Evolutionary conservation across 352 stramenopile species (phyloP).

Genomic region (Globisporangium abappressorium): DNA sequence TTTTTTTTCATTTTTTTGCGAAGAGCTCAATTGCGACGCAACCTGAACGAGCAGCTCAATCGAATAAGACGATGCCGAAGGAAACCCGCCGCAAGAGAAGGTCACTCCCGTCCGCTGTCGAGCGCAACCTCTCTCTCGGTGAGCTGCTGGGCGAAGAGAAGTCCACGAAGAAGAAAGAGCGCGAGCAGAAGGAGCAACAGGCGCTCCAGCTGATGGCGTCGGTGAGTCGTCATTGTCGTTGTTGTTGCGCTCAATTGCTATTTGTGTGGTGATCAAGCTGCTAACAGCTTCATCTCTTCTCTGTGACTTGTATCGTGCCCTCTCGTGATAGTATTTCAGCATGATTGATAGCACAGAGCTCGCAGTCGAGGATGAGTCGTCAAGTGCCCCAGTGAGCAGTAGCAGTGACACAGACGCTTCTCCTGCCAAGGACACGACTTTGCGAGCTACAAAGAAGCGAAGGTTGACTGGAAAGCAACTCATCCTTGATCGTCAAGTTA

Average conservation of each 20-base stretch:
- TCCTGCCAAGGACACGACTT: neutral
- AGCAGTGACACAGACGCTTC: neutral
- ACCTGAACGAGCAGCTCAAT: neutral
- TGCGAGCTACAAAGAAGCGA: neutral
- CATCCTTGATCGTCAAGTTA: neutral
- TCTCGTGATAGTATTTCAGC: neutral
- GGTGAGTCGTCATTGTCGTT: neutral
- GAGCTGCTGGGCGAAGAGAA: conserved; percentile 4
- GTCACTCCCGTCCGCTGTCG: neutral
- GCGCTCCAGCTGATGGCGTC: conserved; percentile 8
- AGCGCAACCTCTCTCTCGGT: neutral
- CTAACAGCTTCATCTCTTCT: neutral
- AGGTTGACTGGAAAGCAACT: neutral
- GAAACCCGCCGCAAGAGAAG: conserved; percentile 6
- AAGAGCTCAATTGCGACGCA: neutral
- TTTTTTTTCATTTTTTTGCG: neutral
- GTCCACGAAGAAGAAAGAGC: conserved; percentile 8
- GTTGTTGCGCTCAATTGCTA: neutral
- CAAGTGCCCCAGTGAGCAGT: neutral
- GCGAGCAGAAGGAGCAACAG: conserved; percentile 8
- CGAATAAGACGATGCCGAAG: neutral
- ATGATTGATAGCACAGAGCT: conserved; percentile 5
- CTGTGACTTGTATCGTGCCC: neutral
- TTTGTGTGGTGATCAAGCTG: neutral
- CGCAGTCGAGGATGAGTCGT: neutral